Percentiles rank a stretch among this genome's conserved stretches.
These are phyloP conservation scores for Euphrasia confusa DNA, from an alignment of 257 asterid genomes.

Conservation along the genomic window DNA sequence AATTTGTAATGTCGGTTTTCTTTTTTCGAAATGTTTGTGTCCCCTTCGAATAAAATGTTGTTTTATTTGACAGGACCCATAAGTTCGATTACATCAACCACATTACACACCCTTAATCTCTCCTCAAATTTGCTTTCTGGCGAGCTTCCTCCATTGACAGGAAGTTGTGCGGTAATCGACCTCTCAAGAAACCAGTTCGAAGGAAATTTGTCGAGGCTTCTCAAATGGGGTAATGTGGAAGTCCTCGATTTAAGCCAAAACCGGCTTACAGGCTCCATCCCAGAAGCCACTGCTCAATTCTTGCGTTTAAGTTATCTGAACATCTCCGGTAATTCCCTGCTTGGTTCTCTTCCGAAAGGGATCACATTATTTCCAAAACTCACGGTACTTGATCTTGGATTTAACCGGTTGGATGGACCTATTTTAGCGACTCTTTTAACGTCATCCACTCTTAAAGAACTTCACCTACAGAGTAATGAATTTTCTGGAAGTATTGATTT, in stretches of 20 bases:
- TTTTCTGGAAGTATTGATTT: neutral
- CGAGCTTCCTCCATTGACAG: neutral
- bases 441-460: neutral
- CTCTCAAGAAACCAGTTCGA: conserved; percentile 5
- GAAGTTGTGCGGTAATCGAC: neutral
- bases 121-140: conserved; percentile 1
- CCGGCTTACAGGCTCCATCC: neutral
- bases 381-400: neutral
- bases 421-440: neutral
- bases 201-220: neutral
- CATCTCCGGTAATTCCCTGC: neutral
- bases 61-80: neutral
- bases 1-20: neutral
- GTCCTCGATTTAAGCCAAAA: conserved; percentile 1
- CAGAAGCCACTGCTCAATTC: conserved; percentile 1
- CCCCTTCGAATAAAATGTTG: neutral
- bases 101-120: neutral
- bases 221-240: neutral
- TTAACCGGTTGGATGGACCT: neutral
- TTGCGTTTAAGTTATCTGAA: conserved; percentile 1
- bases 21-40: too few relatives aligned
- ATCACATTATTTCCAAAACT: conserved; percentile 3
- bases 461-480: conserved; percentile 3
- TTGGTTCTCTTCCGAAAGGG: neutral
- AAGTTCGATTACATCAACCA: neutral